Evolutionary conservation across 1,284 basidiomycete genomes (phyloP).

Genomic region (Pyrrhoderma lamaoense): DNA sequence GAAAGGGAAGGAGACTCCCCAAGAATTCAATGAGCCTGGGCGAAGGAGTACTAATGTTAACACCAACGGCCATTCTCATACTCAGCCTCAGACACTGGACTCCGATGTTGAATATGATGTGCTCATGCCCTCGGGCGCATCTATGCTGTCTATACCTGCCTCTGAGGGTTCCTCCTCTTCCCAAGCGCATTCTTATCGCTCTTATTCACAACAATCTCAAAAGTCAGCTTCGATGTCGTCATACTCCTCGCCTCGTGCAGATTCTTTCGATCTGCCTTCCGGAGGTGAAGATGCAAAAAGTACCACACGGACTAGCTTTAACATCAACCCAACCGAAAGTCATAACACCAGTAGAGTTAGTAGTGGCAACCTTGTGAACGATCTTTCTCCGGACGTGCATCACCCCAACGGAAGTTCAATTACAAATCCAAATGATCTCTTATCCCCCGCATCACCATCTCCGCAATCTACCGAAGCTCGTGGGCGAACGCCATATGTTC

Average conservation of each 20-base stretch:
- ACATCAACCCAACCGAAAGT: no score
- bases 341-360: background rate
- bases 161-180: conserved; percentile 8
- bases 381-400: background rate
- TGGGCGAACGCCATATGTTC: conserved; percentile 49
- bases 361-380: background rate
- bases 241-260: background rate
- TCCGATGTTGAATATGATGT: conserved; percentile 11
- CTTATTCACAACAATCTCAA: no score
- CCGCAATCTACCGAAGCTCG: conserved; percentile 27
- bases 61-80: no score
- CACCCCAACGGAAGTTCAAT: no score
- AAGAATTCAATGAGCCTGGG: no score
- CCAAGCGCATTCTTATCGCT: background rate
- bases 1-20: conserved; percentile 28
- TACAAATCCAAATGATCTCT: no score
- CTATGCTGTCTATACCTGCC: conserved; percentile 7
- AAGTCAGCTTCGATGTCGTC: no score
- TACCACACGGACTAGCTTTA: no score
- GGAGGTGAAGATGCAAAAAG: no score
- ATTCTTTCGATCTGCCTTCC: conserved; percentile 1
- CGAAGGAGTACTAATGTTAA: no score
- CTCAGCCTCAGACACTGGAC: background rate
- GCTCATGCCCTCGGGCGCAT: conserved; percentile 4
- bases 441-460: no score